These are phyloP conservation scores for Hypseocharis bilobata DNA, from an alignment of 441 rosid genomes.

Conservation along the genomic window DNA sequence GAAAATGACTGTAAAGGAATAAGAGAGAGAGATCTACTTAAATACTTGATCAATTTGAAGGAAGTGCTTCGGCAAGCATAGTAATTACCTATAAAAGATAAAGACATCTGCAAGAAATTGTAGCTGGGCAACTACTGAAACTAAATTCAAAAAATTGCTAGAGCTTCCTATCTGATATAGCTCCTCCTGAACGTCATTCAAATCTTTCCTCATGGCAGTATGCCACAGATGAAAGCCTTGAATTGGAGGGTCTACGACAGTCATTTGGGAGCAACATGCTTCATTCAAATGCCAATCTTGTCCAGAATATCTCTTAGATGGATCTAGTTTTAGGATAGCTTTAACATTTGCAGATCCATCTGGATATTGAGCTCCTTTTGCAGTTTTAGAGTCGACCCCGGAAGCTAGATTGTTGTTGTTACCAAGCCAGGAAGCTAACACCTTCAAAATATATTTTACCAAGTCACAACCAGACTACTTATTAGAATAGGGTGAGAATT, in stretches of 20 bases:
- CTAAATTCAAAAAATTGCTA: constrained; percentile 27
- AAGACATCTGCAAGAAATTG: constrained; percentile 64
- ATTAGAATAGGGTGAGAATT: constrained; percentile 14
- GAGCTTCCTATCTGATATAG: constrained; percentile 32
- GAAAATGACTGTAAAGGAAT: background rate
- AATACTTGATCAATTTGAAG: background rate
- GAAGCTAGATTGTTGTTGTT: constrained; percentile 24
- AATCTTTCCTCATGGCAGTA: constrained; percentile 46
- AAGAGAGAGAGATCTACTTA: constrained; percentile 4
- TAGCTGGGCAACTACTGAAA: constrained; percentile 35
- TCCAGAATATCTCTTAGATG: constrained; percentile 24
- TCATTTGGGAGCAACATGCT: constrained; percentile 16
- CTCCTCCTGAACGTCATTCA: constrained; percentile 44
- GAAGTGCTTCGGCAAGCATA: constrained; percentile 13
- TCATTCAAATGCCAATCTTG: constrained; percentile 28
- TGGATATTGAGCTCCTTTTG: constrained; percentile 19
- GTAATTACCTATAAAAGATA: constrained; percentile 57
- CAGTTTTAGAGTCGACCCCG: constrained; percentile 19
- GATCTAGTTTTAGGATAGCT: constrained; percentile 21
- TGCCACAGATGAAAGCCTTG: constrained; percentile 51
- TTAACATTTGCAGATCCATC: constrained; percentile 24
- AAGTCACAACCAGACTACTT: constrained; percentile 22
- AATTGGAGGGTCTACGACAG: constrained; percentile 28
- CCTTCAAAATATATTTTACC: constrained; percentile 35
- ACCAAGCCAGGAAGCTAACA: constrained; percentile 47